These are phyloP conservation scores for Ustilago nuda DNA, from an alignment of 1,284 basidiomycete genomes.

Conservation along the genomic window DNA sequence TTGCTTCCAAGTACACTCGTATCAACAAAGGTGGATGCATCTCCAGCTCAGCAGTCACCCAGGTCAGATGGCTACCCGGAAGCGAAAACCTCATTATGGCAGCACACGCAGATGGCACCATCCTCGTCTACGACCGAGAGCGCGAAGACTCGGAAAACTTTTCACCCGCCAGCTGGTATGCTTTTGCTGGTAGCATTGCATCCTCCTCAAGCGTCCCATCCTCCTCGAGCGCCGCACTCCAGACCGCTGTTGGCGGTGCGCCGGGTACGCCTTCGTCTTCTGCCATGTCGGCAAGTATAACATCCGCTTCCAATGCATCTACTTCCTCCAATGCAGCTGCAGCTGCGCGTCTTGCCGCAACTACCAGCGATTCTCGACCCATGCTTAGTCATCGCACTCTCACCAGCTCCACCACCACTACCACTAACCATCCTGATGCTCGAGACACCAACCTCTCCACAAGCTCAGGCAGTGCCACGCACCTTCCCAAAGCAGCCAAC, in stretches of 20 bases:
- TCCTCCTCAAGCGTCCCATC: conserved; percentile 34
- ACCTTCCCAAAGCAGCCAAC: conserved; percentile 18
- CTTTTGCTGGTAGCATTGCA: conserved; percentile 17
- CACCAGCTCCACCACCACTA: conserved; percentile 48
- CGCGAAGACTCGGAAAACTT: conserved; percentile 78
- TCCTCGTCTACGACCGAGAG: conserved; percentile 88
- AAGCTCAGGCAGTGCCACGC: conserved; percentile 38
- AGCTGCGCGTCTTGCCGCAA: conserved; percentile 10
- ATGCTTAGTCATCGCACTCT: conserved; percentile 29
- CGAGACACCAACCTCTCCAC: conserved; percentile 31
- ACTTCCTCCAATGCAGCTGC: conserved; percentile 15
- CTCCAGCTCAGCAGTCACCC: conserved; percentile 81
- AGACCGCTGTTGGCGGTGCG: conserved; percentile 8
- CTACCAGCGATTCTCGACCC: conserved; percentile 30
- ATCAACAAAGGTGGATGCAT: conserved; percentile 91
- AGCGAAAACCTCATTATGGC: conserved; percentile 81
- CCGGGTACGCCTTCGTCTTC: conserved; percentile 28
- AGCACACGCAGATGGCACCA: conserved; percentile 88
- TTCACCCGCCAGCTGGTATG: conserved; percentile 34
- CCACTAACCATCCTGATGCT: conserved; percentile 28
- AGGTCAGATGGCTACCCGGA: conserved; percentile 87
- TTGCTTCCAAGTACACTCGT: conserved; percentile 84
- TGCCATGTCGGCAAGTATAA: conserved; percentile 44
- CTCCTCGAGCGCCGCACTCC: conserved; percentile 25
- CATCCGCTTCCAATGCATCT: conserved; percentile 29